A percentile compares a stretch with the other conserved stretches of the same genome.
Evolutionary conservation across 768 basidiomycete species (phyloP).

Genomic region (Serendipita vermifera): DNA sequence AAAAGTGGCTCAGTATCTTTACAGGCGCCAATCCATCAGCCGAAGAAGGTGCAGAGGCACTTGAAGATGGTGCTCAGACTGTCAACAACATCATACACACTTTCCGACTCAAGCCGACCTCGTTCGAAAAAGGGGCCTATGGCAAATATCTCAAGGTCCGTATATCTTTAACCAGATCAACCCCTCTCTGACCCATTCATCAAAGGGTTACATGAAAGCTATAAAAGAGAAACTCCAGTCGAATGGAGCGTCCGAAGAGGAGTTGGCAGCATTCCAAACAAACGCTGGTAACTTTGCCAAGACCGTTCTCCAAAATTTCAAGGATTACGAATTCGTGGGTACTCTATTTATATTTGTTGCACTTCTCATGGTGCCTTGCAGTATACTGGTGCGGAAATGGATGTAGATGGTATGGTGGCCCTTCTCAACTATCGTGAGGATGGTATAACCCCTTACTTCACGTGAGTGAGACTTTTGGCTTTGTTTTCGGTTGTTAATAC

Average conservation of each 20-base stretch:
- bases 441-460: conserved; percentile 60
- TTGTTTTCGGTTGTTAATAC: conserved; percentile 1
- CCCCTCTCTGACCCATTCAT: neutral
- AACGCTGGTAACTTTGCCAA: conserved; percentile 66
- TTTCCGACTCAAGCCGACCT: conserved; percentile 71
- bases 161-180: conserved; percentile 8
- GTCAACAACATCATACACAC: conserved; percentile 90
- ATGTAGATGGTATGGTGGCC: conserved; percentile 86
- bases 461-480: neutral
- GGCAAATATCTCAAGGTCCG: conserved; percentile 67
- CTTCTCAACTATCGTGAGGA: conserved; percentile 90
- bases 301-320: conserved; percentile 81
- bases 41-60: conserved; percentile 68
- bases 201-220: conserved; percentile 84
- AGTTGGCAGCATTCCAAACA: conserved; percentile 68
- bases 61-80: conserved; percentile 61
- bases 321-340: conserved; percentile 85
- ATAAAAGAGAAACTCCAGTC: conserved; percentile 55
- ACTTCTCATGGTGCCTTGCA: neutral
- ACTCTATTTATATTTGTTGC: neutral
- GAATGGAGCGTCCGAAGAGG: conserved; percentile 35
- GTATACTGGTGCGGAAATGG: conserved; percentile 34
- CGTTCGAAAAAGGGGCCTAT: conserved; percentile 87
- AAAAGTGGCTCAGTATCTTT: neutral
- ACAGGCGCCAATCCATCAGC: conserved; percentile 83